Evolutionary conservation across 805 yeast species (phyloP).

Genomic region (Kuraishia ogatae): DNA sequence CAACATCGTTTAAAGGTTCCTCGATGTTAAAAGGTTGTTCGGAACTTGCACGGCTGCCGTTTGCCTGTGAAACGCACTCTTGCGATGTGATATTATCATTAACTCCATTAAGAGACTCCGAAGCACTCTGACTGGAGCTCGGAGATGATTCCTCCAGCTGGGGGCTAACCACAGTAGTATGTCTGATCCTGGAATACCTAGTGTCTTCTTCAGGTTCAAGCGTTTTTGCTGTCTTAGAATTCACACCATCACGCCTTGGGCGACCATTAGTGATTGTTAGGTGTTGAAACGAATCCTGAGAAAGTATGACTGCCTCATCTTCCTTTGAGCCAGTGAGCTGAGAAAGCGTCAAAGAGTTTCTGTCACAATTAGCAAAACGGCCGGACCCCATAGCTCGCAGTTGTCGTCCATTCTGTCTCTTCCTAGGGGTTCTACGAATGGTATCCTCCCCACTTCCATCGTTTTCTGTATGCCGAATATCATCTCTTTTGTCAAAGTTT

Average conservation of each 20-base stretch:
- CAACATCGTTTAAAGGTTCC: background rate
- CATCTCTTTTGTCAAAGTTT: background rate
- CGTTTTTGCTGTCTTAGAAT: background rate
- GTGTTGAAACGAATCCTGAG: slow-evolving; percentile 1
- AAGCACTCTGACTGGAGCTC: background rate
- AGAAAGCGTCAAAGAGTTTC: background rate
- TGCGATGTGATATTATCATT: background rate
- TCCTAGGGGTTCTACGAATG: background rate
- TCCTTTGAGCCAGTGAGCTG: background rate
- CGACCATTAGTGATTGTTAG: background rate
- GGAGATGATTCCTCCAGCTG: background rate
- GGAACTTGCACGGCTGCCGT: too few relatives aligned
- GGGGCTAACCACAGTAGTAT: background rate
- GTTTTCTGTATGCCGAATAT: background rate
- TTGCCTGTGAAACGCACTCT: background rate
- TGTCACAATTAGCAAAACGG: background rate
- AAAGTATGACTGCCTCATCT: background rate
- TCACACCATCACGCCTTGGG: too few relatives aligned
- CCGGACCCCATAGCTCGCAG: background rate
- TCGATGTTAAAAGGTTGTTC: too few relatives aligned
- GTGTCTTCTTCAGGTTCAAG: background rate
- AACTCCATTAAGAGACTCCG: background rate
- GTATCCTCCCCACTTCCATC: background rate
- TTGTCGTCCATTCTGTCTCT: background rate
- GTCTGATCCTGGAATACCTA: background rate